phyloP scores from a whole-genome alignment of 306 rosid species.

The Malus asiatica region DNA sequence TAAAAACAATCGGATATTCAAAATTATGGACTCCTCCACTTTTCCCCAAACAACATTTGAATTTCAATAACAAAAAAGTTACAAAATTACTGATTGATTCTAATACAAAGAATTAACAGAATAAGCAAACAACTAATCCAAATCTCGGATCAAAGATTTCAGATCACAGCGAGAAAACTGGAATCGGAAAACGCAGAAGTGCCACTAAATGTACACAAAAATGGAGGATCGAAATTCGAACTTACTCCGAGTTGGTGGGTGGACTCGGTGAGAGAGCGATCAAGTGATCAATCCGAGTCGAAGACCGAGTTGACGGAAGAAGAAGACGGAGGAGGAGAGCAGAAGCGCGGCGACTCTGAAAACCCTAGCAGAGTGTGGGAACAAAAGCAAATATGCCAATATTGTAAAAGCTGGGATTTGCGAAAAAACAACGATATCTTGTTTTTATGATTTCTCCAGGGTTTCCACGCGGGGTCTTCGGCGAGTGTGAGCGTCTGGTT shows the following conservation, averaged over 20 bases:
- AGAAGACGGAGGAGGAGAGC: not conserved
- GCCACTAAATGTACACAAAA: not conserved
- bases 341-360: slow-evolving; percentile 59
- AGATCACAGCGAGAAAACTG: not conserved
- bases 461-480: not conserved
- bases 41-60: not conserved
- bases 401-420: slow-evolving; percentile 19
- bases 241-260: slow-evolving; percentile 27
- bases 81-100: not conserved
- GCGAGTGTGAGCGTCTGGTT: not conserved
- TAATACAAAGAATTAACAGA: not conserved
- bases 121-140: not conserved
- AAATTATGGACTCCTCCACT: not conserved
- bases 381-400: slow-evolving; percentile 40
- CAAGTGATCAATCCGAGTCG: slow-evolving; percentile 8
- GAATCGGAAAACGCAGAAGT: not conserved
- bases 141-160: slow-evolving; percentile 4
- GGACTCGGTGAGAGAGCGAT: slow-evolving; percentile 20
- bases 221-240: not conserved
- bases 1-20: not conserved
- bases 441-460: not conserved
- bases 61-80: not conserved
- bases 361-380: slow-evolving; percentile 80
- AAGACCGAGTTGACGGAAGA: slow-evolving; percentile 8
- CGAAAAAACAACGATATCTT: not conserved